These are phyloP conservation scores for Blastocystis sp. DNA, from an alignment of 352 stramenopile species.

Conservation along the genomic window DNA sequence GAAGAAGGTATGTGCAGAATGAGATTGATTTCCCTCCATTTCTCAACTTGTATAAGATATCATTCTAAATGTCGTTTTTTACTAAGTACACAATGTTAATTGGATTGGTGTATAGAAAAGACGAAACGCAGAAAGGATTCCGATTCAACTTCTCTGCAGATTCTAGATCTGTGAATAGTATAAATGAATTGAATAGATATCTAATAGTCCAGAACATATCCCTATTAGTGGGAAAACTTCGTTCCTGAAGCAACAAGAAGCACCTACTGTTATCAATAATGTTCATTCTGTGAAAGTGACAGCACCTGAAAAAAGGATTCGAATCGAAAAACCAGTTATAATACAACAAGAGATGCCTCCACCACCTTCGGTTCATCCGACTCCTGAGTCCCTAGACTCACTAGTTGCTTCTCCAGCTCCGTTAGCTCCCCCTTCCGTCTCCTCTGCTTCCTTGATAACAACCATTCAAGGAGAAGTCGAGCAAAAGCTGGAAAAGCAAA, in stretches of 20 bases:
- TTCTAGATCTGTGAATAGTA: not conserved
- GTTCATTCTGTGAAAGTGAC: constrained; percentile 1
- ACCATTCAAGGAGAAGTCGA: constrained; percentile 56
- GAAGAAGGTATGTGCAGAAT: not conserved
- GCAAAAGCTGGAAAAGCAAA: constrained; percentile 46
- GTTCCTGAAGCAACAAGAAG: constrained; percentile 12
- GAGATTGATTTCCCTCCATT: constrained; percentile 48
- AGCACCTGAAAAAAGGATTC: constrained; percentile 30
- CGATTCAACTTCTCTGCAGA: constrained; percentile 54
- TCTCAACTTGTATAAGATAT: not conserved
- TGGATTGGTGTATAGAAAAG: constrained; percentile 3
- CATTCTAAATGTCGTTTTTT: constrained; percentile 59
- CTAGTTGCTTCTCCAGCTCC: too few relatives aligned
- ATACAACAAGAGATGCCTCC: constrained; percentile 21
- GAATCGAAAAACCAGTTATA: not conserved
- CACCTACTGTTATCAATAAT: not conserved
- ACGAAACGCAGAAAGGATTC: not conserved
- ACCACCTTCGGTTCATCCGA: not conserved
- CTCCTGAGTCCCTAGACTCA: too few relatives aligned
- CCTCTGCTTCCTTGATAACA: not conserved
- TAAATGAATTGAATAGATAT: constrained; percentile 13
- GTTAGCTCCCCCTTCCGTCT: too few relatives aligned
- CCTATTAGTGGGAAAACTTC: not conserved
- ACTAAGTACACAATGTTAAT: constrained; percentile 16
- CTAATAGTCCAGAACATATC: not conserved